A percentile compares a stretch with the other conserved stretches of the same genome.
Conservation (phyloP, 1,139 yeast species). For the Taphrina communis region DNA sequence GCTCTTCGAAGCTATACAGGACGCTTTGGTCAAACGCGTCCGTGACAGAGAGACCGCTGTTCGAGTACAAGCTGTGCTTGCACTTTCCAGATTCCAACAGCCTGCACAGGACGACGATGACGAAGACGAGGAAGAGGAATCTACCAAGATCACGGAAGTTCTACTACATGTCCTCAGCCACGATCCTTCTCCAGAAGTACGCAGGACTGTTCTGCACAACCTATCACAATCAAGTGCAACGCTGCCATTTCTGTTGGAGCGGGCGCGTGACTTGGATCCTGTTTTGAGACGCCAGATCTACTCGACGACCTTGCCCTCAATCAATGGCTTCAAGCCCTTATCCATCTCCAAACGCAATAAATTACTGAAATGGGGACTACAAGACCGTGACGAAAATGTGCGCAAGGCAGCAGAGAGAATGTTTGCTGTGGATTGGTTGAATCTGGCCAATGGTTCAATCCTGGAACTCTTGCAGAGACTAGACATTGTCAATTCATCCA, state of each 20-base stretch:
- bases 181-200: constrained; percentile 86
- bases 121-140: constrained; percentile 56
- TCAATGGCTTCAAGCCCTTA: constrained; percentile 70
- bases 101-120: constrained; percentile 55
- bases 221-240: constrained; percentile 64
- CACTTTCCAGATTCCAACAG: constrained; percentile 78
- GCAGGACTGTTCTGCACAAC: constrained; percentile 81
- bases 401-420: constrained; percentile 72
- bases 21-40: constrained; percentile 67
- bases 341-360: constrained; percentile 67
- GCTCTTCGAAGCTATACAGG: constrained; percentile 66
- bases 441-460: constrained; percentile 70
- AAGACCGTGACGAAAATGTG: constrained; percentile 81
- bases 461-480: constrained; percentile 72
- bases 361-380: constrained; percentile 79
- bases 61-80: constrained; percentile 80
- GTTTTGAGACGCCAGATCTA: constrained; percentile 75
- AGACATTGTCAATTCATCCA: constrained; percentile 67
- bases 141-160: constrained; percentile 52
- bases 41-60: constrained; percentile 81
- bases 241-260: constrained; percentile 67
- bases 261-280: constrained; percentile 81
- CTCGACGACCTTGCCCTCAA: constrained; percentile 68
- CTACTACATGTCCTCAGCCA: constrained; percentile 66
- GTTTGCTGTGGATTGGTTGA: constrained; percentile 76